A percentile compares a stretch with the other conserved stretches of the same genome.
Conservation (phyloP, 2,329 filamentous ascomycete species). For the Cladosporium sp. region DNA sequence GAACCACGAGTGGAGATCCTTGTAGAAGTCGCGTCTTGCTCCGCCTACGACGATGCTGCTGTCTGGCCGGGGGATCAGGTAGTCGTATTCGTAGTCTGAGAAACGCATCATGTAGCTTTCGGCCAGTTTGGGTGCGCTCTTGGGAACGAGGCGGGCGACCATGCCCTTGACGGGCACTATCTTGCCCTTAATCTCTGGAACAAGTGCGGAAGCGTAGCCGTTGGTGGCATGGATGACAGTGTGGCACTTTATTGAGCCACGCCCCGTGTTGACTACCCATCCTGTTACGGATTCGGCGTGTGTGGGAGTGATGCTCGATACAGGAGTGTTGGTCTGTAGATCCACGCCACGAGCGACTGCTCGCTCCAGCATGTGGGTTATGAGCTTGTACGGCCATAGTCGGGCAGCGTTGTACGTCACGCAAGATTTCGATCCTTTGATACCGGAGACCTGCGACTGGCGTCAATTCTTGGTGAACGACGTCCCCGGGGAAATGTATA, state of each 20-base stretch:
- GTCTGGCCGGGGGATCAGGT: constrained; percentile 46
- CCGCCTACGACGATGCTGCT: constrained; percentile 49
- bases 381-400: constrained; percentile 77
- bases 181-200: constrained; percentile 35
- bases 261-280: constrained; percentile 24
- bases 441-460: constrained; percentile 36
- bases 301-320: constrained; percentile 33
- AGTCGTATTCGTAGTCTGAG: constrained; percentile 29
- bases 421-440: constrained; percentile 40
- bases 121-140: constrained; percentile 17
- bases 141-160: constrained; percentile 16
- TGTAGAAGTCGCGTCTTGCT: constrained; percentile 37
- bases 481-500: neutral
- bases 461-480: neutral
- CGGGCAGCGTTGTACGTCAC: constrained; percentile 57
- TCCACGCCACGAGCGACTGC: constrained; percentile 61
- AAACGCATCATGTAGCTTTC: constrained; percentile 10
- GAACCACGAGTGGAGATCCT: constrained; percentile 42
- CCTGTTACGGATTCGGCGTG: neutral
- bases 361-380: constrained; percentile 66
- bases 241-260: constrained; percentile 26
- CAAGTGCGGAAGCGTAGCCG: constrained; percentile 36
- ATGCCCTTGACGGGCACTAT: constrained; percentile 37
- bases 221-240: constrained; percentile 40
- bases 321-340: constrained; percentile 71